Conservation (phyloP, 768 basidiomycete genomes). For the Trametes cingulata region DNA sequence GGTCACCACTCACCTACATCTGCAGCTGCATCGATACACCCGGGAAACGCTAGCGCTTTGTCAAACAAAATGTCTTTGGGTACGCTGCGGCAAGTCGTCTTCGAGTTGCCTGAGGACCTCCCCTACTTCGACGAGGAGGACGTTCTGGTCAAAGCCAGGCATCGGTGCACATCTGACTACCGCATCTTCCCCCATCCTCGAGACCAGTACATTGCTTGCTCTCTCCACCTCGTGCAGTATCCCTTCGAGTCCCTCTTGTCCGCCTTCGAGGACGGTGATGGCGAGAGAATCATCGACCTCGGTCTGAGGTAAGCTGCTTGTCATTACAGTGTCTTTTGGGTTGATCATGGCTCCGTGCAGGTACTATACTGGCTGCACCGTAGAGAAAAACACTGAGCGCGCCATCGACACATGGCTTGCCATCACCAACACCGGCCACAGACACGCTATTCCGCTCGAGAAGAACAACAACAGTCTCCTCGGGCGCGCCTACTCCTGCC, state of each 20-base stretch:
- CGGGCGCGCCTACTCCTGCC: conserved; percentile 1
- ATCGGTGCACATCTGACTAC: not conserved
- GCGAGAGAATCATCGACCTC: not conserved
- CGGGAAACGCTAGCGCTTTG: too few species aligned
- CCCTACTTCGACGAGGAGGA: not conserved
- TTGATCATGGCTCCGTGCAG: not conserved
- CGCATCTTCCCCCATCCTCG: not conserved
- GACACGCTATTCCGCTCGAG: not conserved
- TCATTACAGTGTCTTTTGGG: not conserved
- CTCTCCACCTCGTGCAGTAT: not conserved
- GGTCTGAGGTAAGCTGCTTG: not conserved
- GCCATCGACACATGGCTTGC: not conserved
- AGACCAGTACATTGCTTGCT: not conserved
- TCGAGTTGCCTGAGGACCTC: not conserved
- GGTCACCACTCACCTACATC: too few species aligned
- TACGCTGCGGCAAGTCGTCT: not conserved
- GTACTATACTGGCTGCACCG: conserved; percentile 1
- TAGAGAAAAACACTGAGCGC: not conserved
- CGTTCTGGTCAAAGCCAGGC: not conserved
- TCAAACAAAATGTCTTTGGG: too few species aligned
- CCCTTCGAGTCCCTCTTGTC: not conserved
- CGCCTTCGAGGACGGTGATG: not conserved
- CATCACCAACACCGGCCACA: not conserved
- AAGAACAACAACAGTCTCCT: not conserved
- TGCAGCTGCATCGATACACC: too few species aligned